These are phyloP conservation scores for Globisporangium yorkense DNA, from an alignment of 352 stramenopile species.

Conservation along the genomic window DNA sequence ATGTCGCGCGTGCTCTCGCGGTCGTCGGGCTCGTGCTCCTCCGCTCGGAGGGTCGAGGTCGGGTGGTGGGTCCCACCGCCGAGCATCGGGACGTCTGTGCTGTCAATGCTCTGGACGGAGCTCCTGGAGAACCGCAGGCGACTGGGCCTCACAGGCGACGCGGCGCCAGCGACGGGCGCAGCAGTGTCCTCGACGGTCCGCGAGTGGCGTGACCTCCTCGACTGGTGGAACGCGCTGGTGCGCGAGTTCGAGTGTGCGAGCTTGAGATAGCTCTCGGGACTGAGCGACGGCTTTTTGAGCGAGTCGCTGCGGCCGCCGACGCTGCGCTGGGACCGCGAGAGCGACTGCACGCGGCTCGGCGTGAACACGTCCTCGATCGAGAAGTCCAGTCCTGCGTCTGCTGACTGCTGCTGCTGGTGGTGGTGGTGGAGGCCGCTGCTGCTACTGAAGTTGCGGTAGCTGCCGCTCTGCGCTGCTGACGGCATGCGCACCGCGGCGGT, in stretches of 20 bases:
- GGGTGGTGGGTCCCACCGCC: neutral
- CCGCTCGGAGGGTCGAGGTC: neutral
- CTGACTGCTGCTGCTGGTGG: neutral
- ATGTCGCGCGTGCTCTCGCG: conserved; percentile 8
- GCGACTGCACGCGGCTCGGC: conserved; percentile 13
- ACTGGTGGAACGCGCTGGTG: conserved; percentile 1
- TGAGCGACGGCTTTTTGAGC: conserved; percentile 1
- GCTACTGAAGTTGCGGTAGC: neutral
- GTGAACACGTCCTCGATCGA: conserved; percentile 8
- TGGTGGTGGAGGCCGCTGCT: neutral
- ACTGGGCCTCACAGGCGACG: neutral
- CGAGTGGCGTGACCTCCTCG: conserved; percentile 3
- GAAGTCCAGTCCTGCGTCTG: conserved; percentile 4
- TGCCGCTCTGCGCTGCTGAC: neutral
- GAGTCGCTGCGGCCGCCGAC: conserved; percentile 1
- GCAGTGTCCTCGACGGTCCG: neutral
- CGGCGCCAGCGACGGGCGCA: neutral
- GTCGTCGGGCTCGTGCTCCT: neutral
- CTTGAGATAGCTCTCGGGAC: conserved; percentile 9
- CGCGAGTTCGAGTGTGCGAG: conserved; percentile 3
- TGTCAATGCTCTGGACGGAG: conserved; percentile 5
- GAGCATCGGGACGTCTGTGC: conserved; percentile 12
- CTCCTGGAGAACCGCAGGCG: conserved; percentile 7
- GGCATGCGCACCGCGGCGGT: conserved; percentile 4
- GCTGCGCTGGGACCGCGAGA: conserved; percentile 4